These are phyloP conservation scores for Paracoccidioides lutzii DNA, from an alignment of 2,329 filamentous ascomycete species.

Conservation along the genomic window DNA sequence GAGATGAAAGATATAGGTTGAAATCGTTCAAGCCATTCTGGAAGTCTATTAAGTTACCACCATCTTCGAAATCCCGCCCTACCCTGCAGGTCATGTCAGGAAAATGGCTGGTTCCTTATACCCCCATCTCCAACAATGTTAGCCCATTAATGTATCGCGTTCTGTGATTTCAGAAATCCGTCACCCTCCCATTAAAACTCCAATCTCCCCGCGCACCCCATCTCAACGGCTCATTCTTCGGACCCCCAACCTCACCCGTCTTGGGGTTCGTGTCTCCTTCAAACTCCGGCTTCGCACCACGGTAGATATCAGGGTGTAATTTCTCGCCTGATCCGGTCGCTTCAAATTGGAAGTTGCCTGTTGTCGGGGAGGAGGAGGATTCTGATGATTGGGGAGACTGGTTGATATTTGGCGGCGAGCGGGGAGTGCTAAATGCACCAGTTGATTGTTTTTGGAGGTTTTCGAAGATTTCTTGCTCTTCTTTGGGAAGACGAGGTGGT, in stretches of 20 bases:
- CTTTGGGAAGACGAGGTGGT: conserved; percentile 74
- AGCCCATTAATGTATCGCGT: too few relatives aligned
- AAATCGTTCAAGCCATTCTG: too few relatives aligned
- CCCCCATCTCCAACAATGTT: too few relatives aligned
- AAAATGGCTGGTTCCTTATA: too few relatives aligned
- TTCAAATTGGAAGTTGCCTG: conserved; percentile 25
- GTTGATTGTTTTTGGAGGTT: conserved; percentile 66
- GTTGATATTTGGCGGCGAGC: conserved; percentile 33
- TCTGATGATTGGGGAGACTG: conserved; percentile 33
- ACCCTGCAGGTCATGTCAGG: too few relatives aligned
- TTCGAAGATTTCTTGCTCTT: conserved; percentile 85
- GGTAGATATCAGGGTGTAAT: conserved; percentile 56
- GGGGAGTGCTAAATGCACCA: conserved; percentile 59
- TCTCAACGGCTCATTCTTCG: conserved; percentile 88
- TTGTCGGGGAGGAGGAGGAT: conserved; percentile 8
- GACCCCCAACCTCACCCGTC: conserved; percentile 90
- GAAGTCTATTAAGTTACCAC: too few relatives aligned
- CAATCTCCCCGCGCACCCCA: conserved; percentile 71
- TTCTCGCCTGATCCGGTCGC: conserved; percentile 32
- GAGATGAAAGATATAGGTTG: too few relatives aligned
- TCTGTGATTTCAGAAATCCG: conserved; percentile 54
- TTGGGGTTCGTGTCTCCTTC: conserved; percentile 82
- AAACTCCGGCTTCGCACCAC: conserved; percentile 80
- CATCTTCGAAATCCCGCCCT: too few relatives aligned
- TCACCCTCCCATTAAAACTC: conserved; percentile 91